Evolutionary conservation across 208 protist genomes (phyloP).

Genomic region (Porcisia hertigi): DNA sequence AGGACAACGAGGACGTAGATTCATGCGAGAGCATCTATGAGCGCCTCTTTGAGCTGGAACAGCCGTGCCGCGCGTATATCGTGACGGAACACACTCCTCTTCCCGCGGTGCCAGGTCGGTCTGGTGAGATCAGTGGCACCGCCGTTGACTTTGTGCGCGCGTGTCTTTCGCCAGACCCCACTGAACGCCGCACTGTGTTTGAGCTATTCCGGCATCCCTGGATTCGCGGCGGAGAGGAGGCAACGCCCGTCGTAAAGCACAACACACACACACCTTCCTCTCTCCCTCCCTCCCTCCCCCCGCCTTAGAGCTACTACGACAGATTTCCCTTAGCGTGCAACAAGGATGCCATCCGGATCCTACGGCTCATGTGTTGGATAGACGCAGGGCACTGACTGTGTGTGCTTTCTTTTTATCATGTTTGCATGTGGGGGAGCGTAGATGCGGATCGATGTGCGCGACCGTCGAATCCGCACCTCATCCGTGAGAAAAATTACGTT

Average conservation of each 20-base stretch:
- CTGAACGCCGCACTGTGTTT: constrained; percentile 45
- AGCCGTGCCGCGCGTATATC: constrained; percentile 24
- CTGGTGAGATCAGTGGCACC: constrained; percentile 33
- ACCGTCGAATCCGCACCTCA: background rate
- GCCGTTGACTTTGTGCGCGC: constrained; percentile 64
- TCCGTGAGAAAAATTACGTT: background rate
- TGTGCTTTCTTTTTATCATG: too few species aligned
- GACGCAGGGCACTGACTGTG: too few species aligned
- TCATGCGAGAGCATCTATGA: constrained; percentile 29
- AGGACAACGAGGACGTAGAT: background rate
- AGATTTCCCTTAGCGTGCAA: too few species aligned
- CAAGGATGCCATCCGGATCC: too few species aligned
- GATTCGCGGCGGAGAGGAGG: constrained; percentile 29
- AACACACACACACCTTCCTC: too few species aligned
- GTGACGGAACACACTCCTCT: constrained; percentile 16
- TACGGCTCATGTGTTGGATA: too few species aligned
- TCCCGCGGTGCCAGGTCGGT: background rate
- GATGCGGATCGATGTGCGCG: background rate
- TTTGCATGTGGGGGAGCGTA: background rate
- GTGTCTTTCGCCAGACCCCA: constrained; percentile 44
- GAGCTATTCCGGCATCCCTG: constrained; percentile 64
- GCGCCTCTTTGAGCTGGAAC: constrained; percentile 23
- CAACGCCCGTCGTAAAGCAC: background rate
- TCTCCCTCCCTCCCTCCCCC: too few species aligned
- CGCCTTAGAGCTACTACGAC: too few species aligned